Conservation (phyloP, 768 basidiomycete genomes). For the Suillus decipiens region DNA sequence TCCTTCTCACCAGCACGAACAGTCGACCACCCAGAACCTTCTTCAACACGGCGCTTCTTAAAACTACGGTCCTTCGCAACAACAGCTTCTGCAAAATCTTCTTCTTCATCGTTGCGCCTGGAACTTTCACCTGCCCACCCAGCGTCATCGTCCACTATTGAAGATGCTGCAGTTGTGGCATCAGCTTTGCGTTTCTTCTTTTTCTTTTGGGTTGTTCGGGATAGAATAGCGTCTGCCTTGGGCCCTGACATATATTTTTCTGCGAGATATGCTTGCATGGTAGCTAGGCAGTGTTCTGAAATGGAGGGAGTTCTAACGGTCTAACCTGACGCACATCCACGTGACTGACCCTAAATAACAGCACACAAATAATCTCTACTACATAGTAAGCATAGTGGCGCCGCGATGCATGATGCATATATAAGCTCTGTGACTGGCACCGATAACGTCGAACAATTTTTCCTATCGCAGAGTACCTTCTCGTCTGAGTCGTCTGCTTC, state of each 20-base stretch:
- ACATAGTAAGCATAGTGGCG: too few species aligned
- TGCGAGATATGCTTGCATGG: slow-evolving; percentile 82
- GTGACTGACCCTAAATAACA: background rate
- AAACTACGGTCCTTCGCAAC: slow-evolving; percentile 76
- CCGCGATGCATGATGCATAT: too few species aligned
- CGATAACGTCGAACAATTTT: too few species aligned
- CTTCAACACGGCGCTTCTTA: slow-evolving; percentile 67
- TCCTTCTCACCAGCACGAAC: slow-evolving; percentile 54
- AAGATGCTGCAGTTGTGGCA: slow-evolving; percentile 25
- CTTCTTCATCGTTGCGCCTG: slow-evolving; percentile 56
- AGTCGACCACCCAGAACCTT: slow-evolving; percentile 67
- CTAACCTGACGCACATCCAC: too few species aligned
- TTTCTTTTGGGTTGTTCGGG: slow-evolving; percentile 60
- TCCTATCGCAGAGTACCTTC: too few species aligned
- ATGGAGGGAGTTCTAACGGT: background rate
- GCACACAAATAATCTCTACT: too few species aligned
- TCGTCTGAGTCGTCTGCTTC: too few species aligned
- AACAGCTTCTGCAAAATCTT: slow-evolving; percentile 60
- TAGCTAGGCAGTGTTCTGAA: slow-evolving; percentile 4
- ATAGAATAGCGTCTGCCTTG: slow-evolving; percentile 92
- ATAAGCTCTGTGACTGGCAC: too few species aligned
- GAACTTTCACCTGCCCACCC: slow-evolving; percentile 58
- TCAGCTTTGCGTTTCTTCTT: slow-evolving; percentile 69
- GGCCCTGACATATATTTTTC: slow-evolving; percentile 96
- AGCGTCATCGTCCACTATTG: slow-evolving; percentile 66